Base-by-base conservation (phyloP, 2,329 filamentous ascomycete species). In the Epichloe bromicola region DNA sequence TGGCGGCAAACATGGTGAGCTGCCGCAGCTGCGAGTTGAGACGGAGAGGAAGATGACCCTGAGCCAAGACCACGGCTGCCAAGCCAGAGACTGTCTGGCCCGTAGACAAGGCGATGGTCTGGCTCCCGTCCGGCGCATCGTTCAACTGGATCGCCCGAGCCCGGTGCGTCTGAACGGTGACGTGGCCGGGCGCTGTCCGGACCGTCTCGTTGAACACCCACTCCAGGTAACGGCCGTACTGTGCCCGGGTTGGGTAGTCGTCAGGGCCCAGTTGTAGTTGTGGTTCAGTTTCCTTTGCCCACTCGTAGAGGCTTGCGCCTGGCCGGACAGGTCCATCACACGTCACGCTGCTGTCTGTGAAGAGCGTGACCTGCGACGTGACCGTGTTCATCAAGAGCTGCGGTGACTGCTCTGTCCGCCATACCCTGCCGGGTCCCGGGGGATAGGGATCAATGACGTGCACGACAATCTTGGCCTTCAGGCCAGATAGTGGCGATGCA, bases 361-460 rank as follows among this genome's bases (percentile, higher is more conserved):
- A 52, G 8, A 52, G 47, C 26, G 51, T 52, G 8, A 52, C 42
- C 26, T 52, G 51, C 3, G 51, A 52, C 14, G 51, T 50, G 5
- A 52, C 51, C 7, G 51, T 52, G 42, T 52, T 52, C 51, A 52
- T 52, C 14, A 52, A 26, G 15, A 52, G 51, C 17, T 52, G 38
- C 8, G 51, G 38, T 19, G 51, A 52, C 30, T 52, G 51, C 15
- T 50, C 47, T 41, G 39, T 52, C 5, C 51, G 51, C 51, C 51
- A 52, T 17, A 52, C 51, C 6, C 30, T 34, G 36, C 51, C 51
- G 2, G 51, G 20, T 11, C 51, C 51, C 1, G 47, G 51, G 51
- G 7, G 46, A 6, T 20, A 52, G 5, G 51, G 51, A 17, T 52
- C 51, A 5, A 52, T 39, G 6, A 52, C 17, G 39, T 52, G 51